These are phyloP conservation scores for Dothistroma septosporum DNA, from an alignment of 2,329 filamentous ascomycete species.

Conservation along the genomic window DNA sequence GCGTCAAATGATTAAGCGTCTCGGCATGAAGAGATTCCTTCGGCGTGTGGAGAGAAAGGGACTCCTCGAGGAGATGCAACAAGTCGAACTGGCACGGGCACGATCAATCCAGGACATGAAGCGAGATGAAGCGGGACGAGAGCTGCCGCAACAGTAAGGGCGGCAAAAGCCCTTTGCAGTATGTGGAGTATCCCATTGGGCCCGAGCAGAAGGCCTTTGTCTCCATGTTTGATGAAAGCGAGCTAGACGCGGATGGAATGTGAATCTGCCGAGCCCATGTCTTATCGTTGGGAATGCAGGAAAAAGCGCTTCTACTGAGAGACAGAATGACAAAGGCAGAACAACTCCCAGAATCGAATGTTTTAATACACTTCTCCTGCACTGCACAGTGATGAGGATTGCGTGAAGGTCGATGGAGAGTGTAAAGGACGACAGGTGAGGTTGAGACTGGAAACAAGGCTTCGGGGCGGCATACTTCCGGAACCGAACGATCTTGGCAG, in stretches of 20 bases:
- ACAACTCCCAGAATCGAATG: not conserved
- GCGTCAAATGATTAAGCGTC: not conserved
- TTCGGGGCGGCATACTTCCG: conserved; percentile 1
- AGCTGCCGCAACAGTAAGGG: no score
- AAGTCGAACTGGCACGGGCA: not conserved
- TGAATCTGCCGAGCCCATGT: not conserved
- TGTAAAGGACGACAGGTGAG: not conserved
- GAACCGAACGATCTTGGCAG: not conserved
- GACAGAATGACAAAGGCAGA: not conserved
- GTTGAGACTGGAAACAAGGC: not conserved
- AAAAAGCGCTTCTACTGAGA: not conserved
- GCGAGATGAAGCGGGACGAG: not conserved
- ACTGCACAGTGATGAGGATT: not conserved
- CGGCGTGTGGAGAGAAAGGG: conserved; percentile 2
- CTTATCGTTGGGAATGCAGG: not conserved
- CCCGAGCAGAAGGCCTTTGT: not conserved
- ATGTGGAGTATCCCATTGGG: not conserved
- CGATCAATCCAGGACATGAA: not conserved
- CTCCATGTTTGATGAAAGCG: not conserved
- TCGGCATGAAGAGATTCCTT: conserved; percentile 2
- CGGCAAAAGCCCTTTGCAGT: not conserved
- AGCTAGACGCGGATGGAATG: not conserved
- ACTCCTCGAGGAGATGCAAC: not conserved
- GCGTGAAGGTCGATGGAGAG: not conserved
- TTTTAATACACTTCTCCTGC: not conserved